Conservation (phyloP, 257 asterid genomes). For the Lycium ferocissimum region DNA sequence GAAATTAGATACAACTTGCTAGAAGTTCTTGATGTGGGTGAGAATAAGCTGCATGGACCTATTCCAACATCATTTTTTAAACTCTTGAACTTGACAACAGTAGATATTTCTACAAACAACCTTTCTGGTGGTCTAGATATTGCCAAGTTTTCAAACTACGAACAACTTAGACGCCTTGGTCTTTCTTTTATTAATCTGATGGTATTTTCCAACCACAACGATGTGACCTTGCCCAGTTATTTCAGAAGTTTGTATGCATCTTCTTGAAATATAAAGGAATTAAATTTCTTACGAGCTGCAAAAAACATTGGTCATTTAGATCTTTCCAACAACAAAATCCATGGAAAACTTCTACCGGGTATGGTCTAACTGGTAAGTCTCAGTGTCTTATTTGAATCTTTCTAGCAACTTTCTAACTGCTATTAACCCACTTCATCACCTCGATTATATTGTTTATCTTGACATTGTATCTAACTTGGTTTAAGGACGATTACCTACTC, state of each 20-base stretch:
- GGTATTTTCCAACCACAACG: neutral
- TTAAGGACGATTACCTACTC: constrained; percentile 25
- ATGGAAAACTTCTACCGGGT: constrained; percentile 31
- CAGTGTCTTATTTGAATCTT: neutral
- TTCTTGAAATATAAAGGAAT: constrained; percentile 24
- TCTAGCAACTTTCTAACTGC: constrained; percentile 27
- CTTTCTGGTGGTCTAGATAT: constrained; percentile 17
- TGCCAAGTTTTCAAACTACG: constrained; percentile 34
- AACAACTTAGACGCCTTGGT: constrained; percentile 27
- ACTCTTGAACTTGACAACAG: constrained; percentile 11
- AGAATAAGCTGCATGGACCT: constrained; percentile 19
- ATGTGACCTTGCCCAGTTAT: neutral
- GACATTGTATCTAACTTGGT: constrained; percentile 24
- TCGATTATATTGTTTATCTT: neutral
- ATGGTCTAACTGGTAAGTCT: neutral
- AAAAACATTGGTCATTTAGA: neutral
- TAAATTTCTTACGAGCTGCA: constrained; percentile 1
- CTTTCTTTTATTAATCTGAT: constrained; percentile 38
- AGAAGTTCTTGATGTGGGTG: neutral
- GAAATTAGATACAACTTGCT: constrained; percentile 20
- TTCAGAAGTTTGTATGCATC: neutral
- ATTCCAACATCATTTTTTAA: constrained; percentile 29
- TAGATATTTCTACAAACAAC: constrained; percentile 12
- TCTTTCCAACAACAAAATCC: constrained; percentile 28
- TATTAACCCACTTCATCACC: neutral